Evolutionary conservation across 805 yeast genomes (phyloP).

Genomic region (Starmerella vitae): DNA sequence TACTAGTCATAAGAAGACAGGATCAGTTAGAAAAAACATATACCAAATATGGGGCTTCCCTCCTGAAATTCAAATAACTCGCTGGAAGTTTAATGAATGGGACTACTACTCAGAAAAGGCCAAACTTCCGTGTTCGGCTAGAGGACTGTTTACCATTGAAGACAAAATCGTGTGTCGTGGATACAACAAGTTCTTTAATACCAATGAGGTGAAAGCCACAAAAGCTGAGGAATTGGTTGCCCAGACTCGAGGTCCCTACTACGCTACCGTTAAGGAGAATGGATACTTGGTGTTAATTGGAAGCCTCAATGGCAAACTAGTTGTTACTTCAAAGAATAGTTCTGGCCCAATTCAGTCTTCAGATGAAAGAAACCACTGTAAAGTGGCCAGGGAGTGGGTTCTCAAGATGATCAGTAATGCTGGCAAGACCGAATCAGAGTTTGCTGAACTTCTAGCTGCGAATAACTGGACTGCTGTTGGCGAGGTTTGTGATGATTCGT

Average conservation of each 20-base stretch:
- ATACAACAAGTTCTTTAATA: slow-evolving; percentile 85
- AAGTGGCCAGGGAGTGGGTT: slow-evolving; percentile 51
- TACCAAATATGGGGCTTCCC: slow-evolving; percentile 23
- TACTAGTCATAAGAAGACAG: slow-evolving; percentile 5
- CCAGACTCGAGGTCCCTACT: slow-evolving; percentile 61
- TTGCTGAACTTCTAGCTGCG: slow-evolving; percentile 43
- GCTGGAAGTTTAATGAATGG: slow-evolving; percentile 87
- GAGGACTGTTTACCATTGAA: slow-evolving; percentile 62
- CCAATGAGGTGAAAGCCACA: slow-evolving; percentile 49
- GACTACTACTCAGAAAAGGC: slow-evolving; percentile 51
- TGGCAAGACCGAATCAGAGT: slow-evolving; percentile 33
- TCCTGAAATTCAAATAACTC: slow-evolving; percentile 18
- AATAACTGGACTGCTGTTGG: slow-evolving; percentile 70
- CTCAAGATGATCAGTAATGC: slow-evolving; percentile 35
- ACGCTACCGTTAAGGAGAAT: slow-evolving; percentile 72
- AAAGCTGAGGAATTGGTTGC: slow-evolving; percentile 35
- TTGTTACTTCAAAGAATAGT: slow-evolving; percentile 85
- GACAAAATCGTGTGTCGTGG: slow-evolving; percentile 59
- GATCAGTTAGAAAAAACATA: slow-evolving; percentile 14
- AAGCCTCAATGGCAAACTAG: slow-evolving; percentile 61
- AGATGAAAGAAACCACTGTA: slow-evolving; percentile 50
- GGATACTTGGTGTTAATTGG: slow-evolving; percentile 84
- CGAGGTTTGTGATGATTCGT: slow-evolving; percentile 80
- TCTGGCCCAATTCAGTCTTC: slow-evolving; percentile 46
- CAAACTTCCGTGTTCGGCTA: slow-evolving; percentile 54